A percentile compares a stretch with the other conserved stretches of the same genome.
Conservation (phyloP, 2,329 filamentous ascomycete genomes). For the Pseudocercospora cruenta region DNA sequence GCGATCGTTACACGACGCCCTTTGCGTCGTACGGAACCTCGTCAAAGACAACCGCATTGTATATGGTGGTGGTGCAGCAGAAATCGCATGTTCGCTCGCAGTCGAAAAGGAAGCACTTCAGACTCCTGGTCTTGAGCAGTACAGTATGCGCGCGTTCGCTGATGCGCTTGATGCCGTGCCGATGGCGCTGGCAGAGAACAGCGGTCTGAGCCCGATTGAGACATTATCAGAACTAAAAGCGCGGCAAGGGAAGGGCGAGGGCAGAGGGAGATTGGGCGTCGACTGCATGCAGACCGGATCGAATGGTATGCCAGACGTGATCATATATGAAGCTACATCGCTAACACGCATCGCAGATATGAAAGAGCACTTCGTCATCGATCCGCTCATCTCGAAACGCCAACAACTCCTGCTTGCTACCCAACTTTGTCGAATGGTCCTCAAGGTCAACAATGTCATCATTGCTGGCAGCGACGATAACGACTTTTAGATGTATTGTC, state of each 20-base stretch:
- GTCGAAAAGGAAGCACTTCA: conserved; percentile 89
- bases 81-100: conserved; percentile 94
- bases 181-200: conserved; percentile 97
- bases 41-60: conserved; percentile 96
- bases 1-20: conserved; percentile 92
- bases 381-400: conserved; percentile 96
- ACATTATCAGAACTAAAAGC: conserved; percentile 95
- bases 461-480: conserved; percentile 84
- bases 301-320: conserved; percentile 64
- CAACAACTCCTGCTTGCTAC: conserved; percentile 96
- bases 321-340: neutral
- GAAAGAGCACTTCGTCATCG: conserved; percentile 97
- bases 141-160: conserved; percentile 96
- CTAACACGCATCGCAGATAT: conserved; percentile 65
- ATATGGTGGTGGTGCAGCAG: conserved; percentile 93
- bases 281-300: conserved; percentile 96
- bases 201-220: conserved; percentile 91
- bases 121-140: conserved; percentile 96
- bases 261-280: conserved; percentile 78
- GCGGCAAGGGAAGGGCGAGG: conserved; percentile 82
- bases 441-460: conserved; percentile 96
- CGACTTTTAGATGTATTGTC: conserved; percentile 64
- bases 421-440: conserved; percentile 95
- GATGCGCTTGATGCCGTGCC: conserved; percentile 92
- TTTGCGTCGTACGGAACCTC: conserved; percentile 96